Percentiles rank a stretch among this genome's conserved stretches.
These are phyloP conservation scores for Aurantiochytrium sp. DNA, from an alignment of 108 stramenopile genomes.

Conservation along the genomic window DNA sequence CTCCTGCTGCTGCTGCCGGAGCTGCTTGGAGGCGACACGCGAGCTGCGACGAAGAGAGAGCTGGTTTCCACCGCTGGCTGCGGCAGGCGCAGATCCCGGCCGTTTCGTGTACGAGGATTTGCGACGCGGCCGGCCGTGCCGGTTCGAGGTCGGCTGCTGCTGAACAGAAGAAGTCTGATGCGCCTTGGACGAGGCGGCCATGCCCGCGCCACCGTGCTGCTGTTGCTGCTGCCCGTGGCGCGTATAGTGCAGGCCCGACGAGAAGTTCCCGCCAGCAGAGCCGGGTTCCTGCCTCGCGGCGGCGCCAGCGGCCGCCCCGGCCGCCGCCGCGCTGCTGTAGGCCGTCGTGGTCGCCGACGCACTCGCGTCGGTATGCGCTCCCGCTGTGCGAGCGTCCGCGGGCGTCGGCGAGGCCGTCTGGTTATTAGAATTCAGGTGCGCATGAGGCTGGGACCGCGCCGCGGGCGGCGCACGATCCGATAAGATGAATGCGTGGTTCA, in stretches of 20 bases:
- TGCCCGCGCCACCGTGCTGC: no score
- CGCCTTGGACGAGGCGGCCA: background rate
- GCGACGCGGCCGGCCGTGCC: background rate
- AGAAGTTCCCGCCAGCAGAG: no score
- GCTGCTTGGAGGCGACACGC: background rate
- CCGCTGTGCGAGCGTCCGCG: no score
- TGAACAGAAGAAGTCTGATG: background rate
- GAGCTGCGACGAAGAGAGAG: background rate
- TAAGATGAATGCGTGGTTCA: slow-evolving; percentile 72
- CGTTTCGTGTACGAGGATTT: background rate
- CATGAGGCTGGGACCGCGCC: background rate
- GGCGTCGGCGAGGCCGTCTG: no score
- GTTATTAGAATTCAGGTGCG: background rate
- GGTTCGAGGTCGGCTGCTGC: background rate
- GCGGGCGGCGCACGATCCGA: background rate
- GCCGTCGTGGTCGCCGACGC: no score
- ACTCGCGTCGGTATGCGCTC: no score
- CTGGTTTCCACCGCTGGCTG: background rate
- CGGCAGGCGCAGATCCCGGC: background rate
- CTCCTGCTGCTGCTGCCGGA: background rate
- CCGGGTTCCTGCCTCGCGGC: no score
- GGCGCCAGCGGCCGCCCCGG: no score
- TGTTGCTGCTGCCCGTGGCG: no score
- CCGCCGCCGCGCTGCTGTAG: no score
- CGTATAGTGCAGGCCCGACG: no score